Evolutionary conservation across 1,139 yeast genomes (phyloP).

Genomic region (Yamadazyma triangularis): DNA sequence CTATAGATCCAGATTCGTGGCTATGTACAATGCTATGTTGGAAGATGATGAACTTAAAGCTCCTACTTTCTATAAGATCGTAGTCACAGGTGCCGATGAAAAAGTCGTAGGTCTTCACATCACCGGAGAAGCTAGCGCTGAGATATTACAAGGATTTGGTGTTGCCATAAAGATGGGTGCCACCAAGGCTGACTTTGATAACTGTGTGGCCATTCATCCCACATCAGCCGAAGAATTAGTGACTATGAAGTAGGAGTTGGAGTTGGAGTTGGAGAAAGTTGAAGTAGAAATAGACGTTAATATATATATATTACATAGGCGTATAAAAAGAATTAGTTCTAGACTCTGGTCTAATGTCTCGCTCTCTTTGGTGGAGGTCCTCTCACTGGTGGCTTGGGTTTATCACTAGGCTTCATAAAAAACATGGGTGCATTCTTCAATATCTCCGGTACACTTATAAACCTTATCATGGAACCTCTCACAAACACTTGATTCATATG

Average conservation of each 20-base stretch:
- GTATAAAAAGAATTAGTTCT: too few species aligned
- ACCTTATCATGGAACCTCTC: conserved; percentile 86
- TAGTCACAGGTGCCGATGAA: conserved; percentile 76
- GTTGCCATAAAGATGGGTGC: conserved; percentile 98
- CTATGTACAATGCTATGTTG: conserved; percentile 91
- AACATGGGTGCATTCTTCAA: conserved; percentile 79
- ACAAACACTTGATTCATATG: conserved; percentile 85
- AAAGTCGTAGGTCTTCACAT: conserved; percentile 94
- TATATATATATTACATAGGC: too few species aligned
- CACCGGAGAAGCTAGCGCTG: conserved; percentile 87
- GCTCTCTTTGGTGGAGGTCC: conserved; percentile 49
- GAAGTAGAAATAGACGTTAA: too few species aligned
- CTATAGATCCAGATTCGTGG: conserved; percentile 77
- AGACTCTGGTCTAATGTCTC: too few species aligned
- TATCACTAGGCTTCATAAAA: conserved; percentile 62
- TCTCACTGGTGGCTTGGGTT: conserved; percentile 68
- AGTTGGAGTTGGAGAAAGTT: too few species aligned
- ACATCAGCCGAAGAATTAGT: conserved; percentile 97
- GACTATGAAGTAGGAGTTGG: conserved; percentile 72
- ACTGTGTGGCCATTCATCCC: conserved; percentile 96
- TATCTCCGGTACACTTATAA: conserved; percentile 85
- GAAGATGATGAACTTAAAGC: conserved; percentile 63
- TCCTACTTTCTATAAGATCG: conserved; percentile 82
- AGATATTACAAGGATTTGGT: conserved; percentile 96
- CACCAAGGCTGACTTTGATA: conserved; percentile 90